Conservation (phyloP, 176 grass and related monocot genomes). For the Rhynchospora tenuis region DNA sequence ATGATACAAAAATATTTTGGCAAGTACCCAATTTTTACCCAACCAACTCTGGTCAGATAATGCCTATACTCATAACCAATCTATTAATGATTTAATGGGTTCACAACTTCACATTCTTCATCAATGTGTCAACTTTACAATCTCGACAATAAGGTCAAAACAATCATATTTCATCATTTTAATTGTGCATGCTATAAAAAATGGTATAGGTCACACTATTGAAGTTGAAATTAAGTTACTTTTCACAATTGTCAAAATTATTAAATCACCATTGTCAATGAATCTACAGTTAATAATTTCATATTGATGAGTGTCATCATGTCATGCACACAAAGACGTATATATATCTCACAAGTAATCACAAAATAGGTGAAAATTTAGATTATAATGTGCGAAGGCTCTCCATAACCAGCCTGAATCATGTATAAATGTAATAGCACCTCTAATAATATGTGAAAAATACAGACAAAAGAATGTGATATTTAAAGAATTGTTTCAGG, state of each 20-base stretch:
- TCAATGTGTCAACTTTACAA: background rate
- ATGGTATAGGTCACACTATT: background rate
- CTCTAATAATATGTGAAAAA: background rate
- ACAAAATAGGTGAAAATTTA: background rate
- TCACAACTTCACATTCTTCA: background rate
- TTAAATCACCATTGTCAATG: background rate
- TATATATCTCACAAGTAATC: background rate
- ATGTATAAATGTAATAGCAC: background rate
- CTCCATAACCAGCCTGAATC: background rate
- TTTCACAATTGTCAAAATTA: background rate
- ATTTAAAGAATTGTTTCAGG: background rate
- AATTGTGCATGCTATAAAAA: background rate
- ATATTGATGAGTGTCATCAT: background rate
- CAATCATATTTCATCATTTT: background rate
- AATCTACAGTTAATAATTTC: background rate
- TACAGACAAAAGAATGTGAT: conserved; percentile 10
- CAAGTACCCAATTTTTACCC: background rate
- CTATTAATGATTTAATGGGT: background rate
- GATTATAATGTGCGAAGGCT: background rate
- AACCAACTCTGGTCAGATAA: background rate
- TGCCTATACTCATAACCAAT: background rate
- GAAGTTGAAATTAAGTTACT: background rate
- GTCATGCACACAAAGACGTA: background rate
- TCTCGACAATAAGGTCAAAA: background rate
- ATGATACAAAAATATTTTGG: background rate